Evolutionary conservation across 805 yeast genomes (phyloP).

Genomic region (Ogataea pilisensis): DNA sequence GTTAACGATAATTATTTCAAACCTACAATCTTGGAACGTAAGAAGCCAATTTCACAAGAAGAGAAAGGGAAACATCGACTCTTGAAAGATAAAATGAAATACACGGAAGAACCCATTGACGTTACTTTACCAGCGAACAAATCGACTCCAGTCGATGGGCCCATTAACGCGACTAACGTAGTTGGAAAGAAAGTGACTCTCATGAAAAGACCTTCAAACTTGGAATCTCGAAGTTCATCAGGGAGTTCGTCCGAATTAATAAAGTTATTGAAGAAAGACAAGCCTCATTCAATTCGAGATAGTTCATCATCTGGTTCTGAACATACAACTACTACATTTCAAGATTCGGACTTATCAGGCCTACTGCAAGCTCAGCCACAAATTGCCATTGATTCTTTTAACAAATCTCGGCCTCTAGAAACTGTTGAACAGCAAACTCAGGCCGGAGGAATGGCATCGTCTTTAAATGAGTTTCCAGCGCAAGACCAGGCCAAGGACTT

Average conservation of each 20-base stretch:
- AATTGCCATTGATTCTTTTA: neutral
- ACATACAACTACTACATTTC: too few relatives aligned
- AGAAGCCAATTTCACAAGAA: slow-evolving; percentile 2
- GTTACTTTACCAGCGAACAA: slow-evolving; percentile 15
- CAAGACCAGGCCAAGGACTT: neutral
- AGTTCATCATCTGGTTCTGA: too few relatives aligned
- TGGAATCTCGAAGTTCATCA: slow-evolving; percentile 1
- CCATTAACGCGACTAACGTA: slow-evolving; percentile 1
- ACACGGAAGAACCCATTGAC: slow-evolving; percentile 1
- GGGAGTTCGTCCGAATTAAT: slow-evolving; percentile 3
- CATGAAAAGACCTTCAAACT: slow-evolving; percentile 9
- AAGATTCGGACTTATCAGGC: slow-evolving; percentile 7
- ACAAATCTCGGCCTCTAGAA: too few relatives aligned
- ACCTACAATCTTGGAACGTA: slow-evolving; percentile 13
- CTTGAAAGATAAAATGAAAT: neutral
- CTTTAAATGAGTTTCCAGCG: too few relatives aligned
- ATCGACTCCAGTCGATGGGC: slow-evolving; percentile 2
- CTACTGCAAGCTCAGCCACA: neutral
- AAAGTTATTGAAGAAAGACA: neutral
- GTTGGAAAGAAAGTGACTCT: slow-evolving; percentile 9
- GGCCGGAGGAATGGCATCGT: too few relatives aligned
- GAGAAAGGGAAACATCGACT: neutral
- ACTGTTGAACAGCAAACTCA: too few relatives aligned
- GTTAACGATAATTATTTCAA: slow-evolving; percentile 1
- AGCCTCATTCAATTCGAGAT: neutral